These are phyloP conservation scores for Cardamine occulta DNA, from an alignment of 345 rosid genomes.

Conservation along the genomic window DNA sequence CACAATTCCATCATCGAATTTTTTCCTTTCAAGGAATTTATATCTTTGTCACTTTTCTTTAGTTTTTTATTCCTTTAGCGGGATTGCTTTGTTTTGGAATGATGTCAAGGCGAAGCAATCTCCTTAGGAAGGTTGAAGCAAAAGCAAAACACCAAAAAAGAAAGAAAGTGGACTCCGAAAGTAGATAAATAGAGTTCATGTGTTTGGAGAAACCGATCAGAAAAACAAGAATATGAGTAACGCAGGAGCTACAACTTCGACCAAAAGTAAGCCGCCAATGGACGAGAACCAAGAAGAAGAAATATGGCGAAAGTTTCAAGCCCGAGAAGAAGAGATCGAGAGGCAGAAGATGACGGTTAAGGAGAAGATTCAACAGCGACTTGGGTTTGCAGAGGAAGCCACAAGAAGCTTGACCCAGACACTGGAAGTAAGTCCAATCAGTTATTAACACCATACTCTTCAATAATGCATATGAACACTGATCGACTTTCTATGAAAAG, in stretches of 20 bases:
- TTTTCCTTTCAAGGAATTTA: neutral
- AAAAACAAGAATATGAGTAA: conserved; percentile 12
- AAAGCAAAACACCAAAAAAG: conserved; percentile 16
- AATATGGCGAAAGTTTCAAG: conserved; percentile 54
- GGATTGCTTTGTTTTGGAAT: conserved; percentile 25
- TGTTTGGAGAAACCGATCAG: neutral
- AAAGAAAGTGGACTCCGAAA: neutral
- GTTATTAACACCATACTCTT: conserved; percentile 2
- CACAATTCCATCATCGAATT: neutral
- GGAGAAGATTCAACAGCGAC: conserved; percentile 67
- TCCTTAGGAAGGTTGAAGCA: conserved; percentile 28
- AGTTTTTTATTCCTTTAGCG: neutral
- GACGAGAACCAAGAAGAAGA: conserved; percentile 69
- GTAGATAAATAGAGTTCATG: conserved; percentile 11
- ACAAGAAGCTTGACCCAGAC: conserved; percentile 65
- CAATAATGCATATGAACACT: neutral
- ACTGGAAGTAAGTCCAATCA: conserved; percentile 62
- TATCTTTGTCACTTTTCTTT: neutral
- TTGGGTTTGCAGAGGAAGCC: conserved; percentile 79
- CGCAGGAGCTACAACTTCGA: conserved; percentile 27
- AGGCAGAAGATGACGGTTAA: conserved; percentile 69
- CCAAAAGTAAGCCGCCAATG: conserved; percentile 47
- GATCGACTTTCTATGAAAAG: neutral
- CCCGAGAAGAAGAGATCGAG: conserved; percentile 82
- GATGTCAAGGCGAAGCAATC: conserved; percentile 30